These are phyloP conservation scores for Ustilago bromivora DNA, from an alignment of 1,284 basidiomycete species.

Conservation along the genomic window DNA sequence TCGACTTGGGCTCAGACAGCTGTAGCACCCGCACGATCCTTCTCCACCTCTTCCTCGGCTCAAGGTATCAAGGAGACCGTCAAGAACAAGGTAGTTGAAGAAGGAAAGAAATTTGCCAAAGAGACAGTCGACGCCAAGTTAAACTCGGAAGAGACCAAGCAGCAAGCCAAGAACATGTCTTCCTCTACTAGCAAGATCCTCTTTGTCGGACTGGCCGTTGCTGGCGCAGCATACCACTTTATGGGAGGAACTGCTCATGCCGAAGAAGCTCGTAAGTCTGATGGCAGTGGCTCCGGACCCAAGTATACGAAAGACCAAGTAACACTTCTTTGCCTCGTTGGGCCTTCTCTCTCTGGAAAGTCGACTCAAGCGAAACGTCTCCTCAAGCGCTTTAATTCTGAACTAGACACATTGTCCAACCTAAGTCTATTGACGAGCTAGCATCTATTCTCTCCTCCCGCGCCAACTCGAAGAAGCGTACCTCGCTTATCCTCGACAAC, in stretches of 20 bases:
- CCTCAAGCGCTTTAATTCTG: constrained; percentile 37
- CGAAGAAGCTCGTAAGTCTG: constrained; percentile 24
- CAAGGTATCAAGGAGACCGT: constrained; percentile 30
- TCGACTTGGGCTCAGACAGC: constrained; percentile 25
- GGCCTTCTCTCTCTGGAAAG: constrained; percentile 50
- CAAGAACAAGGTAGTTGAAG: constrained; percentile 28
- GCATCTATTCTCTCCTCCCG: constrained; percentile 23
- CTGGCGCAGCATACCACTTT: constrained; percentile 28
- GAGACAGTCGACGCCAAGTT: constrained; percentile 19
- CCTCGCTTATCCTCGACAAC: constrained; percentile 49
- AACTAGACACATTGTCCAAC: constrained; percentile 31
- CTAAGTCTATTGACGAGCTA: constrained; percentile 30
- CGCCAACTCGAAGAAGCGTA: constrained; percentile 19
- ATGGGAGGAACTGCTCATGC: constrained; percentile 26
- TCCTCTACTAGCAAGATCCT: constrained; percentile 32
- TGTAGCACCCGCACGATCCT: background rate
- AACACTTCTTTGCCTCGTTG: constrained; percentile 41
- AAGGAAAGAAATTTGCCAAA: constrained; percentile 39
- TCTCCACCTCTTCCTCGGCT: constrained; percentile 13
- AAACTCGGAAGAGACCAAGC: constrained; percentile 17
- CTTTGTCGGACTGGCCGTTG: constrained; percentile 29
- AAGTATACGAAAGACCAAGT: constrained; percentile 40
- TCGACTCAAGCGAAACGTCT: constrained; percentile 52
- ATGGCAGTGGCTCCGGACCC: constrained; percentile 9
- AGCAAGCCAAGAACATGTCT: constrained; percentile 28